Conservation (phyloP, 768 basidiomycete species). For the Boletus rubescentipes region DNA sequence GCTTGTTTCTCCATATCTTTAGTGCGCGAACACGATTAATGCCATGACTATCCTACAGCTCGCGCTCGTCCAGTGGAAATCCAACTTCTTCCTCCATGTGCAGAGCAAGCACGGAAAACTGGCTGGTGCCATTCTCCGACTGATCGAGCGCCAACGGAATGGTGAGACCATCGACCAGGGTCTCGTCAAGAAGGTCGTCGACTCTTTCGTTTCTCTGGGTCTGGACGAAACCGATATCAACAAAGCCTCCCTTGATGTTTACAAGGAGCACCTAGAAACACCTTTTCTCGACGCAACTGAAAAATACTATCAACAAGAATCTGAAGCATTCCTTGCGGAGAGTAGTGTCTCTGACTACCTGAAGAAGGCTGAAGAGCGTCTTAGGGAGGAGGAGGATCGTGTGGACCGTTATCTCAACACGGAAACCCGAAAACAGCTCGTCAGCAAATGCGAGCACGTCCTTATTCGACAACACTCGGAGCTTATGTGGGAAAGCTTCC, state of each 20-base stretch:
- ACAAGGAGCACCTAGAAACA: constrained; percentile 85
- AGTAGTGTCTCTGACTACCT: constrained; percentile 93
- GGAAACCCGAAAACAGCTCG: constrained; percentile 77
- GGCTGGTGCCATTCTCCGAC: constrained; percentile 79
- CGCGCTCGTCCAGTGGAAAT: constrained; percentile 94
- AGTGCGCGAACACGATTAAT: background rate
- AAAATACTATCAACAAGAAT: constrained; percentile 90
- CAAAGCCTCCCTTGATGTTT: constrained; percentile 90
- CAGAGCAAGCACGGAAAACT: constrained; percentile 81
- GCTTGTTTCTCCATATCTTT: background rate
- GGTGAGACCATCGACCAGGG: constrained; percentile 93
- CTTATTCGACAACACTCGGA: constrained; percentile 85
- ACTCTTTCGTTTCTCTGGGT: constrained; percentile 93
- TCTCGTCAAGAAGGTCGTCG: constrained; percentile 91
- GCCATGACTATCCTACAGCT: constrained; percentile 47
- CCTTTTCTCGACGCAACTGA: constrained; percentile 90
- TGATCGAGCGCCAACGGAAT: constrained; percentile 92
- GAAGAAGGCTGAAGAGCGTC: constrained; percentile 88
- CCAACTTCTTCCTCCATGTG: constrained; percentile 85
- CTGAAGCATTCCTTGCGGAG: constrained; percentile 82
- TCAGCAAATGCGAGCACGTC: constrained; percentile 85
- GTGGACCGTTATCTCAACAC: constrained; percentile 93
- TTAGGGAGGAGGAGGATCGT: constrained; percentile 93
- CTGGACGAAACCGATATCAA: constrained; percentile 90
- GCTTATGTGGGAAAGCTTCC: constrained; percentile 92